Evolutionary conservation across 1,284 basidiomycete genomes (phyloP).

Genomic region (Sanghuangporus sanghuang): DNA sequence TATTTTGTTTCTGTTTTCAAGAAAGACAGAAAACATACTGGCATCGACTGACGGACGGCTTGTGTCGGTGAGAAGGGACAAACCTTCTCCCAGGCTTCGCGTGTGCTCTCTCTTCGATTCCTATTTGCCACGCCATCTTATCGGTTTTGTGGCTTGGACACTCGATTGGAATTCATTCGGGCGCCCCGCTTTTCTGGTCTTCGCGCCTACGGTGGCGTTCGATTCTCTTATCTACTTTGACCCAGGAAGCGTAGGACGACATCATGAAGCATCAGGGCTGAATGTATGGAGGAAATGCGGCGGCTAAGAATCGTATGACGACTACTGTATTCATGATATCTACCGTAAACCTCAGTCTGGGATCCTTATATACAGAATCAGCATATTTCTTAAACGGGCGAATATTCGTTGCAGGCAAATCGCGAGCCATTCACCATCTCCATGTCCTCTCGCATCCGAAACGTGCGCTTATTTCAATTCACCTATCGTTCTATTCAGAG

Average conservation of each 20-base stretch:
- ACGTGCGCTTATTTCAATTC: not conserved
- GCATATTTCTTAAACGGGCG: not conserved
- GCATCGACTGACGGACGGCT: not conserved
- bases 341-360: not conserved
- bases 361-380: not conserved
- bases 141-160: not conserved
- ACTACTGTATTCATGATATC: not conserved
- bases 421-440: not conserved
- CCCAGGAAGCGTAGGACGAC: not conserved
- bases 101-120: not conserved
- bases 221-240: not conserved
- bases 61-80: not conserved
- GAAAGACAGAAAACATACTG: not conserved
- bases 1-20: not conserved
- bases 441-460: not conserved
- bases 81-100: conserved; percentile 1
- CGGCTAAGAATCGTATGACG: not conserved
- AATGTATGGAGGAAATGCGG: not conserved
- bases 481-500: not conserved
- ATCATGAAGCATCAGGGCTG: not conserved
- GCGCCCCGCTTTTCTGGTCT: not conserved
- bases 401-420: not conserved
- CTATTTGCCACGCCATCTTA: not conserved
- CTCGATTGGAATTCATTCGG: not conserved
- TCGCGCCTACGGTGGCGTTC: not conserved